Conservation (phyloP, 73 alveolate species). For the Stentor coeruleus region DNA sequence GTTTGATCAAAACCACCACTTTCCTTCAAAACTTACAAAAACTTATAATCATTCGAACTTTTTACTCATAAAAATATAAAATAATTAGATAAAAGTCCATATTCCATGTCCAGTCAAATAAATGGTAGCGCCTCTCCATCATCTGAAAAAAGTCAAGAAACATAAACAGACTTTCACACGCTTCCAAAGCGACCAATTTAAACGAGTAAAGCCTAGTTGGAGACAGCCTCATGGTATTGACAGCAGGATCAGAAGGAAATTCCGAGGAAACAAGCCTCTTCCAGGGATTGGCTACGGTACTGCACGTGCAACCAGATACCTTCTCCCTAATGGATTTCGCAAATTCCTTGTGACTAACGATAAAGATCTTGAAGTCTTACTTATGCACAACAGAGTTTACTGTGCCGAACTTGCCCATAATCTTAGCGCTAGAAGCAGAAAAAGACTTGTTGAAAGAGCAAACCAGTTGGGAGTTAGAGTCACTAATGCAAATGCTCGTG, state of each 20-base stretch:
- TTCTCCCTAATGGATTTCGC: conserved; percentile 88
- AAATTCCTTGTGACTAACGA: conserved; percentile 85
- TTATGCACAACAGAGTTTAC: conserved; percentile 97
- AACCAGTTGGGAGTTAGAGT: conserved; percentile 91
- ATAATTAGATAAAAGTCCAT: no score
- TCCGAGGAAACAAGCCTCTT: conserved; percentile 88
- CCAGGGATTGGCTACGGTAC: conserved; percentile 96
- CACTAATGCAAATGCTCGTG: conserved; percentile 89
- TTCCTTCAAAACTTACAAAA: no score
- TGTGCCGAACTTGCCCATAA: conserved; percentile 94
- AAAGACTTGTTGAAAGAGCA: conserved; percentile 89
- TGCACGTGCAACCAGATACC: conserved; percentile 89
- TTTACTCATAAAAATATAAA: no score
- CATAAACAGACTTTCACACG: conserved; percentile 57
- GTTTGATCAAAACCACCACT: no score
- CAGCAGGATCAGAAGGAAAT: conserved; percentile 95
- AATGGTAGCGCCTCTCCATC: conserved; percentile 39
- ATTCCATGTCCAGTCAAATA: no score
- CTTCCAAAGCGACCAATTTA: conserved; percentile 68
- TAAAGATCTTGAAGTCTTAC: conserved; percentile 91
- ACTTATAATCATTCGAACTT: no score
- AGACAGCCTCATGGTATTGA: conserved; percentile 99
- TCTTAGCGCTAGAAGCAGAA: conserved; percentile 89
- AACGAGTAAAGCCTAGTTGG: conserved; percentile 84
- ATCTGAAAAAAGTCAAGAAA: conserved; percentile 45